Evolutionary conservation across 345 rosid genomes (phyloP), one percentile per base, ranked within the genome.

Genomic region (Sonneratia caseolaris): DNA sequence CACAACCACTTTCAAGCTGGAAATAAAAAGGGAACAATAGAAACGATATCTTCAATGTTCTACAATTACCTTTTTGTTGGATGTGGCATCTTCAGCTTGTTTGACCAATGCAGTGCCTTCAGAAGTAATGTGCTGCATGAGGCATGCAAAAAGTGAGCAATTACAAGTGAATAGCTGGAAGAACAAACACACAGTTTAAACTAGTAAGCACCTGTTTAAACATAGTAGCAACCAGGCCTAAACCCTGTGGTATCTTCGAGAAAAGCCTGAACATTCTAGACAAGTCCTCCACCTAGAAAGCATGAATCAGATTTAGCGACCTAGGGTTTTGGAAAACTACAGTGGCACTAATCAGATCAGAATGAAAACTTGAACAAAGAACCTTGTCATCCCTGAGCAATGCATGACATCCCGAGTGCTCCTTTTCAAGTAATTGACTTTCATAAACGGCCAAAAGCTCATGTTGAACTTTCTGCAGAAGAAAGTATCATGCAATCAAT

Each of bases 371-470:
- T 27, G 48, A 66, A 69, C 66, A 19, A 56, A 72, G 64, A 74
- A 89, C 93, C 89, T 89, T 89, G 70, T 89, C 90, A 76, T 87
- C 91, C 78, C 86, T 78, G 38, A 89, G 95, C 90, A 89, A 79
- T 45, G 89, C 84, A 69, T 64, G 88, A 70, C 87, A 85, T 74
- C 89, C 87, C 21, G 85, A 83, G 78, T 87, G 81, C 77, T 89
- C 87, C 75, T 82, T 87, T 47, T 82, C 88, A 69, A 85, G 78
- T 78, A 89, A 66, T 73, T 85, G 85, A 47, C 69, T 85, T 59
- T 82, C 85, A 85, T 80, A 73, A 36, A 81, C 84, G 3, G 80
- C 79, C 69, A 84, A 37, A 68, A 81, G 68, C 71, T 87, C 87
- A 47, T 85, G 74, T 84, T 82, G 89, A 62, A 85, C 89, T 82